Percentiles rank a stretch among this genome's conserved stretches.
Conservation (phyloP, 345 rosid species). For the Gossypium mustelinum region DNA sequence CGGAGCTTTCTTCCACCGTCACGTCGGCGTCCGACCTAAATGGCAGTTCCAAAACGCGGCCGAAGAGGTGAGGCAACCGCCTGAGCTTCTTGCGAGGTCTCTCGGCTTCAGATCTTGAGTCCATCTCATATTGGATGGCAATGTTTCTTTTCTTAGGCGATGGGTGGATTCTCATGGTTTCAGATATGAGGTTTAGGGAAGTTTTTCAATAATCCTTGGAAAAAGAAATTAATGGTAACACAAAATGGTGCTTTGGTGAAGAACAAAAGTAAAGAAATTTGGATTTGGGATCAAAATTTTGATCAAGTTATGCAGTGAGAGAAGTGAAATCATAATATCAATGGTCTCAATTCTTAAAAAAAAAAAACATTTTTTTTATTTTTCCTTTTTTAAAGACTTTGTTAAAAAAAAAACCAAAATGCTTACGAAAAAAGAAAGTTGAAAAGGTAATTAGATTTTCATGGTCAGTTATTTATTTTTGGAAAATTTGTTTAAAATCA, state of each 20-base stretch:
- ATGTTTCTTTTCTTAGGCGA: constrained; percentile 59
- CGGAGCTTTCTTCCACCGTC: constrained; percentile 62
- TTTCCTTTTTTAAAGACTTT: not conserved
- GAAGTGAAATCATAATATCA: constrained; percentile 24
- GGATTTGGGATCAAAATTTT: constrained; percentile 39
- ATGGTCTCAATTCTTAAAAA: constrained; percentile 16
- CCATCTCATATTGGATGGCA: constrained; percentile 42
- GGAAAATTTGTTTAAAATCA: too few relatives aligned
- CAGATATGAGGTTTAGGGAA: not conserved
- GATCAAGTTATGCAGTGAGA: constrained; percentile 12
- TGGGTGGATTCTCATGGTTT: constrained; percentile 83
- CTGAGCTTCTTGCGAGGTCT: constrained; percentile 61
- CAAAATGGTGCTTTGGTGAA: constrained; percentile 20
- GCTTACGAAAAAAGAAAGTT: too few relatives aligned
- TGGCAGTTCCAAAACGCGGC: constrained; percentile 86
- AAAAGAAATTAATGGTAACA: constrained; percentile 23
- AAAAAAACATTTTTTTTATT: too few relatives aligned
- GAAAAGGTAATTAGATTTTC: too few relatives aligned
- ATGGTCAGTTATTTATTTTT: too few relatives aligned
- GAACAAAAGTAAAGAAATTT: constrained; percentile 16
- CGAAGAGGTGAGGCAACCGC: constrained; percentile 88
- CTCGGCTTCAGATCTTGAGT: constrained; percentile 19
- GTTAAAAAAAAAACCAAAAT: too few relatives aligned
- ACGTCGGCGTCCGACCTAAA: constrained; percentile 89
- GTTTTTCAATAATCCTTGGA: constrained; percentile 13